Conservation (phyloP, 345 rosid species). For the Sonneratia alba region DNA sequence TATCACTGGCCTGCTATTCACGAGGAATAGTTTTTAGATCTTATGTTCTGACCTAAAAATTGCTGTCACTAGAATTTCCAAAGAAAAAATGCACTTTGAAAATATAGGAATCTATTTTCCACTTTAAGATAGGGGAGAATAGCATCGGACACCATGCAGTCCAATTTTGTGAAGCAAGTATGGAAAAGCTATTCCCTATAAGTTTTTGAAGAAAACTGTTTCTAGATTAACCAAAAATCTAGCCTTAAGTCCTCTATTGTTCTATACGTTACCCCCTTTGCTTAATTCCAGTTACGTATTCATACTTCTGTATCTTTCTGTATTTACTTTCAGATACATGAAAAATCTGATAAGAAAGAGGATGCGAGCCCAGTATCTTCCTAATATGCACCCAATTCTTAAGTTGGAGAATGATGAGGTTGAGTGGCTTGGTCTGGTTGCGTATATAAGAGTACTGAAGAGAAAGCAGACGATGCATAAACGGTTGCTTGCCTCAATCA, state of each 20-base stretch:
- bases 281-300: neutral
- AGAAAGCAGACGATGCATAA: constrained; percentile 52
- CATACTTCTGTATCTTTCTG: neutral
- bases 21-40: neutral
- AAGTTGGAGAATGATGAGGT: constrained; percentile 44
- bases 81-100: neutral
- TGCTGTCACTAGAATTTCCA: neutral
- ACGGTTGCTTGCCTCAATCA: constrained; percentile 31
- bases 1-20: neutral
- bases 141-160: too few relatives aligned
- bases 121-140: neutral
- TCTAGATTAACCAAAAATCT: neutral
- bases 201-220: neutral
- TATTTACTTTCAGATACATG: constrained; percentile 37
- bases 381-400: constrained; percentile 27
- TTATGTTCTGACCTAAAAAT: neutral
- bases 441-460: constrained; percentile 46
- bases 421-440: constrained; percentile 69
- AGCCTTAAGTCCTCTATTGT: neutral
- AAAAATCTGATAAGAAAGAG: constrained; percentile 36
- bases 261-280: neutral
- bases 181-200: neutral
- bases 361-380: constrained; percentile 26
- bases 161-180: neutral
- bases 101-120: neutral